Conservation (phyloP, 139 green algal species). For the Pleodorina starrii region DNA sequence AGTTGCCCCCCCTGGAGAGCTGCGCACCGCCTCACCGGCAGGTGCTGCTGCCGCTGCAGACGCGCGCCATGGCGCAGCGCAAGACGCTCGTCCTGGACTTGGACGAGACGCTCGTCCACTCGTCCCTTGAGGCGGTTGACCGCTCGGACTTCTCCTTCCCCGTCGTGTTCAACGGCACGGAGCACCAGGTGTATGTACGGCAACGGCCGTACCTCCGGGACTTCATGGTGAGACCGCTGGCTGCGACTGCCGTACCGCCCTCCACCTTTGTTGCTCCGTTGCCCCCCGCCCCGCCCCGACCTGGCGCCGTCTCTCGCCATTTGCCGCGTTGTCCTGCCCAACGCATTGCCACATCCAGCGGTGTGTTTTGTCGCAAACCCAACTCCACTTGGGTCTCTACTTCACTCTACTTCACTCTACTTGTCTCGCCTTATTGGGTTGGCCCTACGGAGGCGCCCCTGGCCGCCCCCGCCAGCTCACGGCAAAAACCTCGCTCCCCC, state of each 20-base stretch:
- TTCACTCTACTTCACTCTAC: too few relatives aligned
- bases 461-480: too few relatives aligned
- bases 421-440: too few relatives aligned
- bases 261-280: too few relatives aligned
- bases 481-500: neutral
- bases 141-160: conserved; percentile 85
- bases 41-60: conserved; percentile 53
- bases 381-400: too few relatives aligned
- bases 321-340: too few relatives aligned
- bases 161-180: conserved; percentile 85
- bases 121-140: conserved; percentile 92
- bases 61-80: conserved; percentile 52
- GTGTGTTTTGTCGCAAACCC: too few relatives aligned
- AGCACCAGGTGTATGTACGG: conserved; percentile 94
- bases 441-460: too few relatives aligned
- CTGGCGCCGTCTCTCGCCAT: too few relatives aligned
- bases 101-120: conserved; percentile 99
- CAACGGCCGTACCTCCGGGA: conserved; percentile 95
- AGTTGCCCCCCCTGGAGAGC: conserved; percentile 53
- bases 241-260: too few relatives aligned
- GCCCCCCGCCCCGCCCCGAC: too few relatives aligned
- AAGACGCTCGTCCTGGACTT: conserved; percentile 97
- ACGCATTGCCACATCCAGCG: too few relatives aligned
- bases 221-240: conserved; percentile 81
- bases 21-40: conserved; percentile 46